Base-by-base conservation (phyloP, 1,284 basidiomycete species). In the Sporisorium reilianum region DNA sequence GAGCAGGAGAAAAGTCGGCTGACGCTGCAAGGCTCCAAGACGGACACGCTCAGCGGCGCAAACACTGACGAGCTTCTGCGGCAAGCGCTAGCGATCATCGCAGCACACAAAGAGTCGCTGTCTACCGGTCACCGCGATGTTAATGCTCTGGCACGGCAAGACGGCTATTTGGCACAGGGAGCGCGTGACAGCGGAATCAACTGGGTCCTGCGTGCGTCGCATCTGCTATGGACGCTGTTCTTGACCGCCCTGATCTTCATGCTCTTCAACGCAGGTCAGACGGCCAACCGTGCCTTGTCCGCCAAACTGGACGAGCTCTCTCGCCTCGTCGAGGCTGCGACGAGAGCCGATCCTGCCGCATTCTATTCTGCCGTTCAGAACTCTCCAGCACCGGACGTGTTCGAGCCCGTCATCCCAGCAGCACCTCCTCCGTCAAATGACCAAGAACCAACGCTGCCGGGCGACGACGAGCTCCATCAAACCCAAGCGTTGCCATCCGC, bases 181-280 rank as follows among this genome's bases (percentile, higher is more conserved):
- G 23, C 46, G 22, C 41, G 11, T 5, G 20, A 23, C 5, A 28
- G 32, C 6, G 38, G 38, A 9, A 53, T 40, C 12, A 9, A 54
- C 22, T 61, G 54, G 51, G 26, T 64, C 2, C n/a, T 61, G 9
- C 58, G 41, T 20, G 44, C 42, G 12, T 65, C 62, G n/a, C 68
- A 71, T 20, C 20, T 65, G 34, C 58, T 71, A 12, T 71, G 68
- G 68, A 71, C 68, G 5, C 46, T 71, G 7, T 60, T 64, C 45
- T 54, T 70, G 18, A 64, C 67, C 12, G 61, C 61, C 0, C 46
- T 65, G 51, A 40, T 58, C 34, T 36, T 64, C 18, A 61, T 62
- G 58, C 62, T 71, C 20, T 71, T 71, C 62, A 57, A 64, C 28
- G 68, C 62, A 6, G 55, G 57, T 34, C 68, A 71, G 55, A 58